Percentiles rank a stretch among this genome's conserved stretches.
Evolutionary conservation across 495 filamentous ascomycete genomes (phyloP).

Genomic region (Penicillium pulvis): DNA sequence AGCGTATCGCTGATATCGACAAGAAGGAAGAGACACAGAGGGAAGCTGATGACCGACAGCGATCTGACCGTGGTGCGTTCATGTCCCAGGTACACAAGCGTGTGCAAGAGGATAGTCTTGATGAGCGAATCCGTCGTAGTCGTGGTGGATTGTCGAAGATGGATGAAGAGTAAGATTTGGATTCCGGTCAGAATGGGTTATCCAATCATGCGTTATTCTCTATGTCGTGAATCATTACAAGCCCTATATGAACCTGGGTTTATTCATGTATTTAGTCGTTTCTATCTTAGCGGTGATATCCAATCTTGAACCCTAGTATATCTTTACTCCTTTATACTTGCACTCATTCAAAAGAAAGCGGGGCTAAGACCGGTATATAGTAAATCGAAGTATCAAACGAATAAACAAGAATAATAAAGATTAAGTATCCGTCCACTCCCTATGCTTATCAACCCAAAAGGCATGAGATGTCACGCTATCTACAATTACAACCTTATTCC

Average conservation of each 20-base stretch:
- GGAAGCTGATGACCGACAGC: constrained; percentile 60
- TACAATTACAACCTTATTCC: constrained; percentile 27
- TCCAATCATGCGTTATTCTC: background rate
- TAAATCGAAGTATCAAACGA: constrained; percentile 1
- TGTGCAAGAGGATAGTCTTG: constrained; percentile 43
- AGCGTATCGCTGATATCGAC: constrained; percentile 67
- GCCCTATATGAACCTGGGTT: background rate
- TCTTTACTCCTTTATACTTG: background rate
- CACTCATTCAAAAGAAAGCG: background rate
- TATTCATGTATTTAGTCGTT: background rate
- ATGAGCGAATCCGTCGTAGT: constrained; percentile 45
- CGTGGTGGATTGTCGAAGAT: constrained; percentile 41
- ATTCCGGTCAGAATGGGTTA: background rate
- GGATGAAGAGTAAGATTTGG: constrained; percentile 25
- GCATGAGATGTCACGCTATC: constrained; percentile 18
- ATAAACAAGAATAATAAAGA: constrained; percentile 3
- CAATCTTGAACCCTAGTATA: background rate
- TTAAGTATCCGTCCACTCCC: constrained; percentile 8
- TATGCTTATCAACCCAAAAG: constrained; percentile 11
- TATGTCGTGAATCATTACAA: background rate
- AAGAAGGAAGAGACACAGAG: constrained; percentile 63
- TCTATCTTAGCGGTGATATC: constrained; percentile 7
- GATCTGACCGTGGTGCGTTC: constrained; percentile 45
- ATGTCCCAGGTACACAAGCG: constrained; percentile 44
- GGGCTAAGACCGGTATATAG: background rate